Percentiles rank a stretch among this genome's conserved stretches.
These are phyloP conservation scores for Aspergillus diversus DNA, from an alignment of 495 filamentous ascomycete species.

Conservation along the genomic window DNA sequence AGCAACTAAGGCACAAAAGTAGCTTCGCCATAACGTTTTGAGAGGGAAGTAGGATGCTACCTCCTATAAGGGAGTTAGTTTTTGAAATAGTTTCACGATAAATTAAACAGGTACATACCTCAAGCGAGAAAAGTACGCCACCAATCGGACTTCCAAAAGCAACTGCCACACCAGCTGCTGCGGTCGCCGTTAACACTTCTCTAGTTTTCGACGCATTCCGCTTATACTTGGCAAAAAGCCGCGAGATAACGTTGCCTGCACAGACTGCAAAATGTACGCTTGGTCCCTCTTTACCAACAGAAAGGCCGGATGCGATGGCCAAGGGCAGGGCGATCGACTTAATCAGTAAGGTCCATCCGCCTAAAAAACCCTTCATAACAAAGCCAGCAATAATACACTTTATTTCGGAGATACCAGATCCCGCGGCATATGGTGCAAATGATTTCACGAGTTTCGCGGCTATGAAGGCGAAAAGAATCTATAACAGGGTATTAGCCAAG, in stretches of 20 bases:
- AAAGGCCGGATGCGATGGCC: conserved; percentile 92
- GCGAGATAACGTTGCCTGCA: conserved; percentile 94
- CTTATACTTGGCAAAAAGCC: conserved; percentile 90
- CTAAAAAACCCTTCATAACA: conserved; percentile 98
- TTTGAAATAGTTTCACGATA: neutral
- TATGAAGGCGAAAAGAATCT: conserved; percentile 81
- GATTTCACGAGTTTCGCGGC: conserved; percentile 86
- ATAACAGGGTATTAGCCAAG: conserved; percentile 17
- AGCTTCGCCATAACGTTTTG: conserved; percentile 97
- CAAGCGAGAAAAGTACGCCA: conserved; percentile 92
- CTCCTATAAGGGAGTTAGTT: conserved; percentile 56
- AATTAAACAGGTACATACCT: conserved; percentile 50
- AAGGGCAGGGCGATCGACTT: conserved; percentile 91
- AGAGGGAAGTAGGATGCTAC: conserved; percentile 98
- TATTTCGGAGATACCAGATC: conserved; percentile 97
- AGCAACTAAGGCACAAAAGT: conserved; percentile 96
- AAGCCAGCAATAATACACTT: conserved; percentile 99
- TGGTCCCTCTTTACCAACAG: conserved; percentile 95
- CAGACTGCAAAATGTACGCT: conserved; percentile 99
- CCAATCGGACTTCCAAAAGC: conserved; percentile 98
- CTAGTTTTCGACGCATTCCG: conserved; percentile 92
- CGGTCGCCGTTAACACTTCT: conserved; percentile 92
- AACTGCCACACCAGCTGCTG: conserved; percentile 93
- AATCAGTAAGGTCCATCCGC: conserved; percentile 89
- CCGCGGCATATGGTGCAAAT: conserved; percentile 95